A percentile compares a stretch with the other conserved stretches of the same genome.
Evolutionary conservation across 768 basidiomycete species (phyloP).

Genomic region (Galerina marginata): DNA sequence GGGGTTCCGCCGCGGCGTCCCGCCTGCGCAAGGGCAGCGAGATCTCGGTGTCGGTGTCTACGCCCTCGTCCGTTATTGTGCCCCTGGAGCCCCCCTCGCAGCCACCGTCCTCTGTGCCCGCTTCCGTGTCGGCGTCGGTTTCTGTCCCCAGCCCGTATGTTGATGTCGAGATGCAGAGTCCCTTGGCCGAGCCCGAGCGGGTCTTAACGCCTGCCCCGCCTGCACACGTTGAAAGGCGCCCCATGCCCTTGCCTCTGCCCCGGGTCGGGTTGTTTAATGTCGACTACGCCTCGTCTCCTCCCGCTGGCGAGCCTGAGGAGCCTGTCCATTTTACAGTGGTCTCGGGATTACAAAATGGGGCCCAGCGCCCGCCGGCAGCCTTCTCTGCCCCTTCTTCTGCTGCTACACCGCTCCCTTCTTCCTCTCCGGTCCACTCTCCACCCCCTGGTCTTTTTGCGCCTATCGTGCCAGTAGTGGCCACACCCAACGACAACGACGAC

Average conservation of each 20-base stretch:
- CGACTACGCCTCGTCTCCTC: neutral
- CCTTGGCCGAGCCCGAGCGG: constrained; percentile 7
- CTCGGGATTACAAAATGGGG: constrained; percentile 6
- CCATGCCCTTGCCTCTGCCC: constrained; percentile 6
- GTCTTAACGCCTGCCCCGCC: constrained; percentile 5
- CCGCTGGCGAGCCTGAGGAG: neutral
- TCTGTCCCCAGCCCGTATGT: constrained; percentile 12
- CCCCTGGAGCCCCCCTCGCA: neutral
- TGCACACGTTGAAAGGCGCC: neutral
- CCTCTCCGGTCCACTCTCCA: too few relatives aligned
- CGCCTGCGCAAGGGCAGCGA: constrained; percentile 6
- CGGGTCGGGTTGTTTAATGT: neutral
- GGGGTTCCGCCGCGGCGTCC: constrained; percentile 15
- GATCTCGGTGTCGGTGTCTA: neutral
- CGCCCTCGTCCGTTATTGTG: neutral
- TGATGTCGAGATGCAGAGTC: constrained; percentile 24
- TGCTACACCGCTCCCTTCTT: too few relatives aligned
- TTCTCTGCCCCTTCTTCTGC: too few relatives aligned
- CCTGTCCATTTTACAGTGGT: too few relatives aligned
- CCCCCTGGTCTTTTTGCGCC: too few relatives aligned
- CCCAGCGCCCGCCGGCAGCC: neutral
- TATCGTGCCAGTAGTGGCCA: too few relatives aligned
- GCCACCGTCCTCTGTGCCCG: constrained; percentile 7
- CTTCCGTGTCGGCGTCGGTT: constrained; percentile 4
- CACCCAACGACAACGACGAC: too few relatives aligned